A percentile compares a stretch with the other conserved stretches of the same genome.
phyloP scores from a whole-genome alignment of 2,329 filamentous ascomycete genomes.

The Talaromyces sp. region DNA sequence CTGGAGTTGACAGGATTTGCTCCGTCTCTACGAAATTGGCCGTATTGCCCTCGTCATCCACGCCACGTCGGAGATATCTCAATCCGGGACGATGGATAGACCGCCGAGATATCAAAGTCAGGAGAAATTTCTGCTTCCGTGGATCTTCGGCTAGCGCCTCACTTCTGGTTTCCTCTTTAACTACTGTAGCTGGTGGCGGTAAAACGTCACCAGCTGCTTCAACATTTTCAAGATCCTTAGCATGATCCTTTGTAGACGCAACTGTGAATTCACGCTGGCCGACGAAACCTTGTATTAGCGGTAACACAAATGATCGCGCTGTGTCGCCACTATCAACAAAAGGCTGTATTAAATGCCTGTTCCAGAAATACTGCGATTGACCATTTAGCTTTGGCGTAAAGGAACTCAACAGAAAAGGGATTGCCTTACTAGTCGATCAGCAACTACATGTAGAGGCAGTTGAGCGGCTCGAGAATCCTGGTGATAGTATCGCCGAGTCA shows the following conservation, averaged over 20 bases:
- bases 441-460: constrained; percentile 63
- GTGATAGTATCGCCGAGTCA: constrained; percentile 61
- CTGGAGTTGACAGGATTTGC: constrained; percentile 72
- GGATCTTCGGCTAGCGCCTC: constrained; percentile 19
- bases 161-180: constrained; percentile 19
- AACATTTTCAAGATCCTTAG: constrained; percentile 14
- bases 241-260: constrained; percentile 38
- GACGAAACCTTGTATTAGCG: constrained; percentile 89
- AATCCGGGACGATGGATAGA: constrained; percentile 82
- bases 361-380: constrained; percentile 73
- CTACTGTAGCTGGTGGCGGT: constrained; percentile 17
- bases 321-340: constrained; percentile 62
- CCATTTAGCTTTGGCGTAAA: constrained; percentile 9
- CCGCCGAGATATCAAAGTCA: constrained; percentile 89
- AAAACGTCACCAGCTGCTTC: constrained; percentile 9
- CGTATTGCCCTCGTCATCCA: constrained; percentile 81
- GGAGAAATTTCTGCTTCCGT: constrained; percentile 54
- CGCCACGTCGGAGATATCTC: constrained; percentile 80
- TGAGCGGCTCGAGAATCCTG: constrained; percentile 40
- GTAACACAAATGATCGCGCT: constrained; percentile 66
- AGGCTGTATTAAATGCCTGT: constrained; percentile 65
- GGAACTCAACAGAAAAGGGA: background rate
- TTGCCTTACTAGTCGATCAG: constrained; percentile 59
- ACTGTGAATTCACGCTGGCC: constrained; percentile 78
- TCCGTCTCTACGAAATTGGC: constrained; percentile 95